Evolutionary conservation across 257 asterid genomes (phyloP).

Genomic region (Nyctanthes arbortristis): DNA sequence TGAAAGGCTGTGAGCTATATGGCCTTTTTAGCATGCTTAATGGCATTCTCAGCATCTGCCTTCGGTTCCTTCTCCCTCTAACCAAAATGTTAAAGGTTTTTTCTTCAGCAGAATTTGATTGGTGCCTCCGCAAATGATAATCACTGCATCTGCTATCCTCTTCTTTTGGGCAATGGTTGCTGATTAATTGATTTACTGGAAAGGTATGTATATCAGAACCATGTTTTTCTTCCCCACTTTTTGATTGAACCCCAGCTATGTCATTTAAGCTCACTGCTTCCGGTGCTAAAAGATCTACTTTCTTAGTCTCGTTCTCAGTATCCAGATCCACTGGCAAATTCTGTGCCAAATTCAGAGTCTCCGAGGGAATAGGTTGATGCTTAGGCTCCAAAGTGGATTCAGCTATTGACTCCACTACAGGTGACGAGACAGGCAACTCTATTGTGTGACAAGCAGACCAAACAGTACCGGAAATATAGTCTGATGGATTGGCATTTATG

Average conservation of each 20-base stretch:
- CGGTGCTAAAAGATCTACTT: conserved; percentile 51
- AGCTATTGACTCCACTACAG: conserved; percentile 56
- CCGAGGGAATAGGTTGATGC: conserved; percentile 48
- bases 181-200: conserved; percentile 38
- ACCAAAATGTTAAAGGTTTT: conserved; percentile 76
- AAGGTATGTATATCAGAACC: conserved; percentile 40
- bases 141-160: conserved; percentile 37
- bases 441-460: conserved; percentile 82
- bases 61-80: conserved; percentile 84
- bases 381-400: conserved; percentile 43
- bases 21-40: conserved; percentile 84
- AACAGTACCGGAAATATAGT: conserved; percentile 59
- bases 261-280: conserved; percentile 48
- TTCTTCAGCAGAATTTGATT: conserved; percentile 45
- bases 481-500: conserved; percentile 56
- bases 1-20: conserved; percentile 80
- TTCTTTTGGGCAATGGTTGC: conserved; percentile 40
- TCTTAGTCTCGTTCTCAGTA: conserved; percentile 57
- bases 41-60: conserved; percentile 94
- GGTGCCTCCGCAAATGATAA: conserved; percentile 45
- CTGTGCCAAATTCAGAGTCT: conserved; percentile 52
- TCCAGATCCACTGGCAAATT: conserved; percentile 60
- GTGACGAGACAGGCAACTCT: conserved; percentile 65
- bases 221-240: conserved; percentile 34
- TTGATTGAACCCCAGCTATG: conserved; percentile 39